Conservation (phyloP, 345 rosid genomes). For the Boechera retrofracta region DNA sequence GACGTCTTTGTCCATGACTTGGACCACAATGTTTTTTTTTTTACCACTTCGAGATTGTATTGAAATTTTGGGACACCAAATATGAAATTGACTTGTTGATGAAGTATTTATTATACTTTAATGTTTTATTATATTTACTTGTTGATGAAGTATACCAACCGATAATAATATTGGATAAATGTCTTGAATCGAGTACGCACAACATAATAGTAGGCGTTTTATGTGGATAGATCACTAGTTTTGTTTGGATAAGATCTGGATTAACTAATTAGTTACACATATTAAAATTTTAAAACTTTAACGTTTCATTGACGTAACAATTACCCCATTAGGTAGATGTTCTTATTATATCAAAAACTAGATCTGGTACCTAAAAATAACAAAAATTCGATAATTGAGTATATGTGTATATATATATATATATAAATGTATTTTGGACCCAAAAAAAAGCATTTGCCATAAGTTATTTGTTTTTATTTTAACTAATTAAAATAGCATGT, state of each 20-base stretch:
- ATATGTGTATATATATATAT: too few species aligned
- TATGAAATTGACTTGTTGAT: constrained; percentile 15
- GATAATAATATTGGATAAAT: constrained; percentile 13
- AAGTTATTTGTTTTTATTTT: too few species aligned
- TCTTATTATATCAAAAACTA: neutral
- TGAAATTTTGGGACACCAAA: constrained; percentile 32
- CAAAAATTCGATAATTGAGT: neutral
- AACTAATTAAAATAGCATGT: too few species aligned
- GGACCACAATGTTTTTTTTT: neutral
- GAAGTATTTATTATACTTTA: neutral
- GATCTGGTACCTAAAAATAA: neutral
- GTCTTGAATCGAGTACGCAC: constrained; percentile 35
- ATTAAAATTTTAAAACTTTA: neutral
- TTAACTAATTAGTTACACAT: neutral
- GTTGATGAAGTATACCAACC: constrained; percentile 9
- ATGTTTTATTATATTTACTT: neutral
- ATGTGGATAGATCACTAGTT: constrained; percentile 24
- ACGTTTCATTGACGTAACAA: constrained; percentile 21
- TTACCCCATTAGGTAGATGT: constrained; percentile 8
- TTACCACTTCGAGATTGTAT: constrained; percentile 20
- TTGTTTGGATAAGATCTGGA: constrained; percentile 36
- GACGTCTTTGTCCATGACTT: too few species aligned
- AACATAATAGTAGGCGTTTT: constrained; percentile 33
- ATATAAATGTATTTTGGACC: too few species aligned
- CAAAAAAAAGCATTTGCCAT: too few species aligned